Evolutionary conservation across 257 asterid species (phyloP).

Genomic region (Solanum ossicruentum): DNA sequence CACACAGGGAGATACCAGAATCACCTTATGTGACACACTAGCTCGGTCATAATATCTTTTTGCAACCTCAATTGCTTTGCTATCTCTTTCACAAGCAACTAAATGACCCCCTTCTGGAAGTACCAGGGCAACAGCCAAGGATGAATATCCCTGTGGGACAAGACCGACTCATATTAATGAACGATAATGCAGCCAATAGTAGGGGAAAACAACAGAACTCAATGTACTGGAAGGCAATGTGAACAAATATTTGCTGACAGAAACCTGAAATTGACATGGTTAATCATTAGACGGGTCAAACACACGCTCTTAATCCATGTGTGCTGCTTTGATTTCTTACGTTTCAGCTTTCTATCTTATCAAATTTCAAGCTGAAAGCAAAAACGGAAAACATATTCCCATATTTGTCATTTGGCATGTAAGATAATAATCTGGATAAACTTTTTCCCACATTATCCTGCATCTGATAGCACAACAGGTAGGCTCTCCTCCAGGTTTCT

Average conservation of each 20-base stretch:
- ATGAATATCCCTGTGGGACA: conserved; percentile 75
- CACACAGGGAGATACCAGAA: background rate
- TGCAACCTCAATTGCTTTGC: conserved; percentile 65
- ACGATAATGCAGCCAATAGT: background rate
- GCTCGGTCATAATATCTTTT: conserved; percentile 66
- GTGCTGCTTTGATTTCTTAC: background rate
- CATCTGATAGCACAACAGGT: background rate
- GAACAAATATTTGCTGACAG: background rate
- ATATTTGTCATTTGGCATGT: background rate
- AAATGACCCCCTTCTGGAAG: conserved; percentile 73
- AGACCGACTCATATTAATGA: background rate
- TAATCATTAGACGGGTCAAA: background rate
- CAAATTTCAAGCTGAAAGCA: background rate
- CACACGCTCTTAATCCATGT: background rate
- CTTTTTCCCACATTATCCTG: background rate
- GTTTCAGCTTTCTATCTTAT: background rate
- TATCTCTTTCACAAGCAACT: conserved; percentile 86
- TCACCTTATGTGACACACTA: conserved; percentile 78
- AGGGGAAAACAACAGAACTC: background rate
- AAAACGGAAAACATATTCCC: background rate
- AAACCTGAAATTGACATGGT: background rate
- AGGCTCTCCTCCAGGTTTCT: background rate
- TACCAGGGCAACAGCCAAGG: conserved; percentile 76
- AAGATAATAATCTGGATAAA: background rate
- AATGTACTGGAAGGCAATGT: background rate